Conservation (phyloP, 2,329 filamentous ascomycete genomes). For the Zopfia rhizophila region DNA sequence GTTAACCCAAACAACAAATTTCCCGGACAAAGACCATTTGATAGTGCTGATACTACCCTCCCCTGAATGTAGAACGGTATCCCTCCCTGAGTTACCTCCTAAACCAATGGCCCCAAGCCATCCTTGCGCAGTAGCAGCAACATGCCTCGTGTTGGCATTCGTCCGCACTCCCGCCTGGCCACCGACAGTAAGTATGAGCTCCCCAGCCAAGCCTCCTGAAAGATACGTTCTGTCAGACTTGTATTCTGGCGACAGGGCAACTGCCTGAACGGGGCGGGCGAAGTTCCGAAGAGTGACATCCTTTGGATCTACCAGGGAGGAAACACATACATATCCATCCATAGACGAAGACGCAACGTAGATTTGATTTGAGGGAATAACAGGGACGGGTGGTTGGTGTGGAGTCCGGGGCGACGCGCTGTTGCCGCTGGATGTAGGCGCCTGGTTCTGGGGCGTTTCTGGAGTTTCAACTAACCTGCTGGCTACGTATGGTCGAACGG, state of each 20-base stretch:
- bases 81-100: conserved; percentile 80
- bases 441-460: conserved; percentile 54
- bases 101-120: conserved; percentile 93
- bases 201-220: conserved; percentile 88
- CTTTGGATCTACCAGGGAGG: conserved; percentile 85
- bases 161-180: conserved; percentile 80
- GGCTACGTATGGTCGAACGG: conserved; percentile 31
- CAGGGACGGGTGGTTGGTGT: conserved; percentile 70
- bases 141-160: conserved; percentile 89
- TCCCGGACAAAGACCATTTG: conserved; percentile 93
- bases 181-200: conserved; percentile 85
- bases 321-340: conserved; percentile 94
- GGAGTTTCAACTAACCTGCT: conserved; percentile 36
- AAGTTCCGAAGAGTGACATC: conserved; percentile 95
- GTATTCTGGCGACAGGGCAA: conserved; percentile 94
- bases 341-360: conserved; percentile 94
- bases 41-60: conserved; percentile 92
- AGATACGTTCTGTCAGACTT: conserved; percentile 89
- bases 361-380: conserved; percentile 87
- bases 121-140: conserved; percentile 83
- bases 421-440: conserved; percentile 37
- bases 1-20: conserved; percentile 94
- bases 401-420: conserved; percentile 63
- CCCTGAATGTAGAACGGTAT: conserved; percentile 87
- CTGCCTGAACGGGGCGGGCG: conserved; percentile 88